These are phyloP conservation scores for Setaria viridis DNA, from an alignment of 202 grass and related monocot species.

Conservation along the genomic window DNA sequence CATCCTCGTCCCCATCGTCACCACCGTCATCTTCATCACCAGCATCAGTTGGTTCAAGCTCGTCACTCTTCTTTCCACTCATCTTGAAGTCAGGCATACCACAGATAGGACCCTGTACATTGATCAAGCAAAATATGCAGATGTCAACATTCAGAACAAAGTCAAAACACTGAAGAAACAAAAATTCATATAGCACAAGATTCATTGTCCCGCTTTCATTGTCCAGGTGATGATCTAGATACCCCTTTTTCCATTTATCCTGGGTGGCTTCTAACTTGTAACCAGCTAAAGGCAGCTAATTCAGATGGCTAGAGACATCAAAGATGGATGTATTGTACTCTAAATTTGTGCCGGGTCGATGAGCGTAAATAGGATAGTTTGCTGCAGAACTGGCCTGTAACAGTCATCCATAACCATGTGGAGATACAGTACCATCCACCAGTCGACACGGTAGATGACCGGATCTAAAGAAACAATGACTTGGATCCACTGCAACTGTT, in stretches of 20 bases:
- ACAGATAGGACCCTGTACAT: slow-evolving; percentile 44
- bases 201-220: slow-evolving; percentile 2
- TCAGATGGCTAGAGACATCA: slow-evolving; percentile 3
- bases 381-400: not conserved
- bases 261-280: not conserved
- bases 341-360: not conserved
- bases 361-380: not conserved
- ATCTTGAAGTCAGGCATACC: slow-evolving; percentile 47
- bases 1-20: slow-evolving; percentile 54
- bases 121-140: slow-evolving; percentile 29
- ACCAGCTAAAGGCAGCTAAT: not conserved
- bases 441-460: not conserved
- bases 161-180: not conserved
- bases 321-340: not conserved
- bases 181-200: slow-evolving; percentile 1
- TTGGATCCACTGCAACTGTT: not conserved
- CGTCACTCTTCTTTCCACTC: slow-evolving; percentile 37
- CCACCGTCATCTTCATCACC: slow-evolving; percentile 57
- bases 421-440: slow-evolving; percentile 17
- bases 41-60: slow-evolving; percentile 57
- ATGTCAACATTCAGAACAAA: slow-evolving; percentile 16
- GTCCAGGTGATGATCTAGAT: not conserved
- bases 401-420: slow-evolving; percentile 6
- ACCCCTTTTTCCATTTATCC: not conserved
- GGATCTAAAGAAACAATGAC: not conserved